Evolutionary conservation across 2,329 filamentous ascomycete species (phyloP), one percentile per base, ranked within the genome.

Genomic region (Xylaria sp.): DNA sequence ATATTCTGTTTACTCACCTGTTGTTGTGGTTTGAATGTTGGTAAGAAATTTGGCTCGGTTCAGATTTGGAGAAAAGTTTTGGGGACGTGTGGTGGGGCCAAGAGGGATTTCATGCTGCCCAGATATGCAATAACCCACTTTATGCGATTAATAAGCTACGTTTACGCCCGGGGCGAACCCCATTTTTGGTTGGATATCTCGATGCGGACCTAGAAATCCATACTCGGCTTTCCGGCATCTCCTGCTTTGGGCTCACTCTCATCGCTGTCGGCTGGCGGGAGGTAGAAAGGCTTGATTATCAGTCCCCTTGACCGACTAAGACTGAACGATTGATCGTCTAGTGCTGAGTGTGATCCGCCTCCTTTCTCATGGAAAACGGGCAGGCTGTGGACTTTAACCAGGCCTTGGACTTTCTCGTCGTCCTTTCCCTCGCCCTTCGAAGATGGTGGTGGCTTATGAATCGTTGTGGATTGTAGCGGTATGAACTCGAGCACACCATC

Each of bases 321-420:
- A 68, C 90, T 94, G 79, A 99, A 99, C 4, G 94, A 94, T 80
- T 97, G 87, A 80, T 97, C 94, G 76, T 97, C 93, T 28, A 92
- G 90, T 62, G 91, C 86, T 70, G 89, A 89, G 66, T 87, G 87
- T 45, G 88, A 90, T 15, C 93, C 93, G 2, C 94, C 94, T 1
- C 96, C 95, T 72, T 92, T 93, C 77, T 98, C 95, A 67, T 97
- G 93, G 72, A 93, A 90, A 0, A 97, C 84, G 0, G 96, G 95
- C 41, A 98, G 80, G 62, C 90, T 90, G 78, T 97, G 93, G 0
- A 97, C 88, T 69, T 90, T 92, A 20, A 98, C 81, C 80, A 98
- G 88, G 0, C 96, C 96, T 77, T 98, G 95, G 1, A 92, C 90
- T 65, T 91, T 89, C 66, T 97, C 93, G 67, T 93, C 91, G 4